A percentile compares a stretch with the other conserved stretches of the same genome.
Conservation (phyloP, 202 grass and related monocot species). For the Dendrocalamus latiflorus region DNA sequence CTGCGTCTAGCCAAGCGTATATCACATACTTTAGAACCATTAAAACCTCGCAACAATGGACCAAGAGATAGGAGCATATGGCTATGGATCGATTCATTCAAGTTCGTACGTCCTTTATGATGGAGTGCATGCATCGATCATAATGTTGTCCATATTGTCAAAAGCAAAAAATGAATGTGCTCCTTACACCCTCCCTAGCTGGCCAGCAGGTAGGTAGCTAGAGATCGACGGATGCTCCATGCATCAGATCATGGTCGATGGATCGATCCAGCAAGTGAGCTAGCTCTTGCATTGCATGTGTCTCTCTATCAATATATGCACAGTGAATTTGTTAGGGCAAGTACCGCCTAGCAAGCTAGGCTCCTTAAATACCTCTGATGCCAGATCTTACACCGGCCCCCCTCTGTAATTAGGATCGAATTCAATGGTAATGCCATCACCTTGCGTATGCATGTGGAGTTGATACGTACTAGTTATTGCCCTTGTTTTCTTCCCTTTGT, state of each 20-base stretch:
- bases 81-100: neutral
- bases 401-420: constrained; percentile 32
- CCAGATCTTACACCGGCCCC: constrained; percentile 17
- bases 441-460: constrained; percentile 25
- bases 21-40: neutral
- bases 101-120: neutral
- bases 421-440: constrained; percentile 14
- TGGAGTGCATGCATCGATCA: neutral
- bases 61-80: neutral
- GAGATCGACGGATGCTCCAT: neutral
- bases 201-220: neutral
- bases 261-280: neutral
- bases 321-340: constrained; percentile 25
- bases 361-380: constrained; percentile 26
- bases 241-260: neutral
- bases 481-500: neutral
- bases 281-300: neutral
- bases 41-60: neutral
- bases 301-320: neutral
- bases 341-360: neutral
- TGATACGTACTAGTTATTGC: neutral
- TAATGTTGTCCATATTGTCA: constrained; percentile 17
- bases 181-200: neutral
- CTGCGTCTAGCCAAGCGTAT: neutral
- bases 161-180: constrained; percentile 28